phyloP scores from a whole-genome alignment of 2,329 filamentous ascomycete species.

The Macrophomina phaseolina region DNA sequence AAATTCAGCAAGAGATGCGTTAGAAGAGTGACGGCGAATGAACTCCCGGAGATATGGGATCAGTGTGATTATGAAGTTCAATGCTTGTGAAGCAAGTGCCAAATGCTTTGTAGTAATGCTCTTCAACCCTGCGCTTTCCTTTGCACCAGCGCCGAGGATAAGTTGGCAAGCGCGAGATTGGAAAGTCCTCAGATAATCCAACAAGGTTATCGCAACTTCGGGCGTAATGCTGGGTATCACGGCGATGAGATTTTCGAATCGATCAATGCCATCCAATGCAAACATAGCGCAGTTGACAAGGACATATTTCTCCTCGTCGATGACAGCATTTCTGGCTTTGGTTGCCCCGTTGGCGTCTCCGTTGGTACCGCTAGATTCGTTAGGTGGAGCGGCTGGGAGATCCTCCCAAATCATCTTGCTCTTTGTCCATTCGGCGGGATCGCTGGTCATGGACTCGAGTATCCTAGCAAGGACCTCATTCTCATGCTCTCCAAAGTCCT shows the following conservation, averaged over 20 bases:
- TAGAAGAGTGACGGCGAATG: conserved; percentile 71
- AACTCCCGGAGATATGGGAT: conserved; percentile 93
- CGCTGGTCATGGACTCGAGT: conserved; percentile 71
- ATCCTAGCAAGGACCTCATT: conserved; percentile 67
- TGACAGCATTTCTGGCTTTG: conserved; percentile 67
- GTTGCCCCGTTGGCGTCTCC: conserved; percentile 41
- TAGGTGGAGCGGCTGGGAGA: conserved; percentile 26
- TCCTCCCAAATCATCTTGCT: conserved; percentile 51
- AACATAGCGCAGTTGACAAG: conserved; percentile 82
- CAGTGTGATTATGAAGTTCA: conserved; percentile 85
- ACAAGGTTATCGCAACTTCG: conserved; percentile 77
- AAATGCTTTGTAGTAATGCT: conserved; percentile 97
- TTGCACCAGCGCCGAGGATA: conserved; percentile 93
- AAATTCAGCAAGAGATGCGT: conserved; percentile 72
- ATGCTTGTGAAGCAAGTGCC: conserved; percentile 85
- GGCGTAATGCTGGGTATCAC: conserved; percentile 88
- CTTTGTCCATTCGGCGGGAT: conserved; percentile 70
- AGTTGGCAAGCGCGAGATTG: conserved; percentile 96
- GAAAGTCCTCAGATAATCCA: conserved; percentile 90
- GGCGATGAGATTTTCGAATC: conserved; percentile 81
- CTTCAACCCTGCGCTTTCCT: conserved; percentile 83
- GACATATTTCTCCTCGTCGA: conserved; percentile 85
- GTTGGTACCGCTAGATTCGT: conserved; percentile 39
- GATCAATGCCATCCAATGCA: conserved; percentile 80
- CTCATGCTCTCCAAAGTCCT: conserved; percentile 72